These are phyloP conservation scores for Apiotrichum siamense DNA, from an alignment of 1,284 basidiomycete genomes.

Conservation along the genomic window DNA sequence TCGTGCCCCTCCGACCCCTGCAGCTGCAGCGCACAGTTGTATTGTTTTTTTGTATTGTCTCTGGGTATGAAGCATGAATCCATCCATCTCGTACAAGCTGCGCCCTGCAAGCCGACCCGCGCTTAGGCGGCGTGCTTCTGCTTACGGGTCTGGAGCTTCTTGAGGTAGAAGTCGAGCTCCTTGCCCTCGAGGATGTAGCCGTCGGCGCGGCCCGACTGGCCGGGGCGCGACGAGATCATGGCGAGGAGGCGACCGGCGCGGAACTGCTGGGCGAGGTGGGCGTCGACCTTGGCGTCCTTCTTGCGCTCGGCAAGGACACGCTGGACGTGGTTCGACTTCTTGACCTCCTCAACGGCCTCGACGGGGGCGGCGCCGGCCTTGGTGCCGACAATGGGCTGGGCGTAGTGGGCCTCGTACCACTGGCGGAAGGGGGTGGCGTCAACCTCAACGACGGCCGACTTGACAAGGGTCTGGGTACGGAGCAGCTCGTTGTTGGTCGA, in stretches of 20 bases:
- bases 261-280: slow-evolving; percentile 62
- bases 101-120: slow-evolving; percentile 10
- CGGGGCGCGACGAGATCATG: slow-evolving; percentile 80
- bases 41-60: neutral
- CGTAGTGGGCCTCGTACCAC: slow-evolving; percentile 97
- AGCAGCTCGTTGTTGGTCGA: slow-evolving; percentile 98
- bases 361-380: slow-evolving; percentile 55
- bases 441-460: slow-evolving; percentile 87
- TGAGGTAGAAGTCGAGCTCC: slow-evolving; percentile 93
- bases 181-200: slow-evolving; percentile 95
- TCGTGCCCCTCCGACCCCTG: too few species aligned
- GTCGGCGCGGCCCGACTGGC: slow-evolving; percentile 87
- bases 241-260: slow-evolving; percentile 59
- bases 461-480: slow-evolving; percentile 95
- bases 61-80: slow-evolving; percentile 21
- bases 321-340: slow-evolving; percentile 81
- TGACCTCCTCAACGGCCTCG: slow-evolving; percentile 55
- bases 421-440: slow-evolving; percentile 96
- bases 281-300: slow-evolving; percentile 88
- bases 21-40: too few species aligned
- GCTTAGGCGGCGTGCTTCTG: slow-evolving; percentile 67
- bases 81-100: slow-evolving; percentile 27
- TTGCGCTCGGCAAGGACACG: slow-evolving; percentile 79
- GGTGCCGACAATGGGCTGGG: slow-evolving; percentile 77
- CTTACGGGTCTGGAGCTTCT: slow-evolving; percentile 86